Percentiles rank a stretch among this genome's conserved stretches.
Evolutionary conservation across 2,329 filamentous ascomycete species (phyloP).

Genomic region (Eutypella sp.): DNA sequence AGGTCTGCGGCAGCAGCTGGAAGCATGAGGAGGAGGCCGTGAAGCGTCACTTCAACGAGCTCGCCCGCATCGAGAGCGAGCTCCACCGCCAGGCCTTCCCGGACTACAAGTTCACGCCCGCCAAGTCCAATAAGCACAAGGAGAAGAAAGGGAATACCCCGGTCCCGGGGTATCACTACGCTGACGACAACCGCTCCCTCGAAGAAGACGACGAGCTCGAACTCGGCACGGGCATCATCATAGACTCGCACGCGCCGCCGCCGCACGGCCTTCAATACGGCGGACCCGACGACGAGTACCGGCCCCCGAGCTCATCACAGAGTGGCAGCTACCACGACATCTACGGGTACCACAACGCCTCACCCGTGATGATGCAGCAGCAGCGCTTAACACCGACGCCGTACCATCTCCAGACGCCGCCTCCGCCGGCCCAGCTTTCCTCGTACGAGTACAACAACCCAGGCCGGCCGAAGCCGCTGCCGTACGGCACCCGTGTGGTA

Average conservation of each 20-base stretch:
- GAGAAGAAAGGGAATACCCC: slow-evolving; percentile 9
- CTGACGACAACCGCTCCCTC: slow-evolving; percentile 32
- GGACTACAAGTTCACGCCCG: slow-evolving; percentile 88
- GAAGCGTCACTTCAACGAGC: slow-evolving; percentile 69
- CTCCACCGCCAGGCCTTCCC: slow-evolving; percentile 86
- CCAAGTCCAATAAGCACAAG: slow-evolving; percentile 53
- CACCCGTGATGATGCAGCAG: not conserved
- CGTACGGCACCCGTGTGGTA: slow-evolving; percentile 25
- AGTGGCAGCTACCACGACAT: slow-evolving; percentile 10
- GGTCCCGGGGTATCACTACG: slow-evolving; percentile 1
- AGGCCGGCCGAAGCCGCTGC: slow-evolving; percentile 31
- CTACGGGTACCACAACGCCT: slow-evolving; percentile 5
- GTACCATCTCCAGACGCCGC: not conserved
- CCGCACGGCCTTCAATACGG: too few relatives aligned
- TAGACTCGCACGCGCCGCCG: too few relatives aligned
- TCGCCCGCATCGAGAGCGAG: slow-evolving; percentile 73
- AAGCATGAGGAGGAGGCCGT: slow-evolving; percentile 69
- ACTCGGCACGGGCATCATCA: too few relatives aligned
- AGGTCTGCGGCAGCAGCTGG: slow-evolving; percentile 85
- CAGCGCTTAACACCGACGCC: not conserved
- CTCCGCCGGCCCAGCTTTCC: slow-evolving; percentile 14
- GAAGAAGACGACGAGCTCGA: slow-evolving; percentile 38
- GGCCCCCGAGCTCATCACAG: too few relatives aligned
- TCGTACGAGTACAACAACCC: slow-evolving; percentile 31
- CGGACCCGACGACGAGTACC: slow-evolving; percentile 28